Evolutionary conservation across 768 basidiomycete genomes (phyloP), one percentile per base, ranked within the genome.

Genomic region (Russula sp.): DNA sequence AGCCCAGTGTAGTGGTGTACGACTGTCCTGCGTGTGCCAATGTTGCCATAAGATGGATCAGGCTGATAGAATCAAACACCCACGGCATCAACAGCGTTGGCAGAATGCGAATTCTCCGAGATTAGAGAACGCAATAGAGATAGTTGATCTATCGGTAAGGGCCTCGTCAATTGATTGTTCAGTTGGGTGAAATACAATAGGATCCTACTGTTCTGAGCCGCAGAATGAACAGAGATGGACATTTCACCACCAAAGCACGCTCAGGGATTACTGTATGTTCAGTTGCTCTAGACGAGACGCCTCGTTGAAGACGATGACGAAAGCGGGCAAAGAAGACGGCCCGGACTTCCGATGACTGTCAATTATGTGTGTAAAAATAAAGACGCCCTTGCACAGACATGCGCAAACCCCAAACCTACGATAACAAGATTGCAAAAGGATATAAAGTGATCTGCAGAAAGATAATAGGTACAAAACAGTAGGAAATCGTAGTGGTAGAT

Each of bases 1-100:
- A 62, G 90, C 89, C 90, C 90, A 92, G 71, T 94, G 92, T n/a
- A 94, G 75, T 10, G 92, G 83, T 0, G 92, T 90, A 38, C 92
- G 80, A 44, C 81, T 86, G 72, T 94, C 91, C 90, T 92, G 51
- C 5, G 18, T 22, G 26, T 30, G 5, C 30, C 44, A 14, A 42
- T n/a, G 16, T 52, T 57, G 42, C 3, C 52, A 49, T 32, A 20
- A 20, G 36, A 22, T 28, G 9, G 20, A 49, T 49, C 22, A 0
- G 5, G n/a, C 7, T 9, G 11, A 26, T 5, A 55, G 16, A 36
- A 50, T 34, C 4, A 49, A 40, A 0, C 20, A 64, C 78, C 57
- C 75, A 92, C 90, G 69, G 73, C 79, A 73, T 93, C 91, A 0
- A 78, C 70, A 3, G 84, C 77, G 72, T 90, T 83, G 30, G 90